Evolutionary conservation across 2,329 filamentous ascomycete species (phyloP), one percentile per base, ranked within the genome.

Genomic region (Neopestalotiopsis sp.): DNA sequence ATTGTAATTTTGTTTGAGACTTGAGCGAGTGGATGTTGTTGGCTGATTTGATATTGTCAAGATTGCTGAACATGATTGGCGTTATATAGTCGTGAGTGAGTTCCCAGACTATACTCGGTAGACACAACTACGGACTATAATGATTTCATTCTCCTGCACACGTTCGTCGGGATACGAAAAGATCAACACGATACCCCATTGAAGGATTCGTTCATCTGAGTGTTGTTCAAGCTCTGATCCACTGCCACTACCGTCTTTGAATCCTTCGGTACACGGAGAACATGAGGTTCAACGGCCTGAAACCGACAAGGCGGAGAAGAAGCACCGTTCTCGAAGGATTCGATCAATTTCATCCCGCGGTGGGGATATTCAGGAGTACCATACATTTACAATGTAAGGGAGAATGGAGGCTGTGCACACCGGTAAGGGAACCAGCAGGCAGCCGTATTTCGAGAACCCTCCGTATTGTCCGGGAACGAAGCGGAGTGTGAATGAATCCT

Each of bases 351-450:
- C 32, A 34, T 24, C 17, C 4, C 17, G 9, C 3, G 32, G 59
- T 34, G n/a, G 59, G 9, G 59, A 28, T 62, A 7, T 20, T 62
- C 59, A 62, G 28, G 59, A 62, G 45, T 53, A 40, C 32, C 34
- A 20, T 62, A 62, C 59, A 34, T 34, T 12, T 14, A 10, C 9
- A 20, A 14, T n/a, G 28, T 14, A 10, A 38, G 34, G 24, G 34
- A 38, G 34, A 17, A 10, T 38, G 12, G 32, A 40, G 59, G 59
- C 59, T 24, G 57, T 59, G 57, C 57, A 53, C 45, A 28, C 24
- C 24, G 24, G 24, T 28, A 28, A 28, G 24, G 24, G 24, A 28
- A 28, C n/a, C 14, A 1, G 20, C 45, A 53, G 45, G 45, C 45
- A 53, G 3, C 45, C 45, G 45, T 53, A 53, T 53, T 53, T n/a